These are phyloP conservation scores for Fusarium citri DNA, from an alignment of 2,329 filamentous ascomycete species.

Conservation along the genomic window DNA sequence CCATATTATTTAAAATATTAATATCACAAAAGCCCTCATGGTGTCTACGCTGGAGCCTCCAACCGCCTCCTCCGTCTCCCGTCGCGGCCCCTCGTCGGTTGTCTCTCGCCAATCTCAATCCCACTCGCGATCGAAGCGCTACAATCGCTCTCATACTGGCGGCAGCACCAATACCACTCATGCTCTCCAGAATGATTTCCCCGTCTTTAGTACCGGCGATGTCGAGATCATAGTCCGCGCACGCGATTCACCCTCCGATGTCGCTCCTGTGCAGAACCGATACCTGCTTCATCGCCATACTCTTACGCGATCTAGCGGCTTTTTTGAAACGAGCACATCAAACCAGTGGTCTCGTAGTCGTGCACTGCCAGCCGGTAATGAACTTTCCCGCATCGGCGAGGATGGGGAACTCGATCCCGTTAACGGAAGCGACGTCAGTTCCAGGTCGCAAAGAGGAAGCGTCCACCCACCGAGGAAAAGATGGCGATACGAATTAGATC, in stretches of 20 bases:
- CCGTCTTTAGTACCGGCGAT: constrained; percentile 91
- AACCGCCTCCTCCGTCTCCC: constrained; percentile 62
- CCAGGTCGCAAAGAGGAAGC: constrained; percentile 25
- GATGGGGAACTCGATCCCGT: constrained; percentile 45
- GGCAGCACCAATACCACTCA: constrained; percentile 74
- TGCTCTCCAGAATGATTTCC: constrained; percentile 88
- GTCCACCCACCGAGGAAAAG: constrained; percentile 57
- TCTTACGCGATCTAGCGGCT: constrained; percentile 88
- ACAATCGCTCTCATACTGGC: constrained; percentile 84
- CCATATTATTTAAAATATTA: constrained; percentile 1
- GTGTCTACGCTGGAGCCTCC: constrained; percentile 70
- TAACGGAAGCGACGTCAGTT: constrained; percentile 40
- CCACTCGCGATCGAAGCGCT: constrained; percentile 72
- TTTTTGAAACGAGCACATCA: constrained; percentile 89
- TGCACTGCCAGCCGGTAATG: constrained; percentile 50
- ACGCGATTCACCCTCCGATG: constrained; percentile 51
- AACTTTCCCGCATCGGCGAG: constrained; percentile 67
- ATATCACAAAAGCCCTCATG: constrained; percentile 57
- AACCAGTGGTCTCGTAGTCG: constrained; percentile 72
- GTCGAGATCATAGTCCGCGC: constrained; percentile 86
- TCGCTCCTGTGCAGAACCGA: constrained; percentile 68
- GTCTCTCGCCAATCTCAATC: constrained; percentile 70
- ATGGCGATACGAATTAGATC: constrained; percentile 92
- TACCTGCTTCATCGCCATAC: constrained; percentile 92
- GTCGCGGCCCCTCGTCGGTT: constrained; percentile 68